Conservation (phyloP, 495 filamentous ascomycete genomes). For the Aspergillus cristatus region DNA sequence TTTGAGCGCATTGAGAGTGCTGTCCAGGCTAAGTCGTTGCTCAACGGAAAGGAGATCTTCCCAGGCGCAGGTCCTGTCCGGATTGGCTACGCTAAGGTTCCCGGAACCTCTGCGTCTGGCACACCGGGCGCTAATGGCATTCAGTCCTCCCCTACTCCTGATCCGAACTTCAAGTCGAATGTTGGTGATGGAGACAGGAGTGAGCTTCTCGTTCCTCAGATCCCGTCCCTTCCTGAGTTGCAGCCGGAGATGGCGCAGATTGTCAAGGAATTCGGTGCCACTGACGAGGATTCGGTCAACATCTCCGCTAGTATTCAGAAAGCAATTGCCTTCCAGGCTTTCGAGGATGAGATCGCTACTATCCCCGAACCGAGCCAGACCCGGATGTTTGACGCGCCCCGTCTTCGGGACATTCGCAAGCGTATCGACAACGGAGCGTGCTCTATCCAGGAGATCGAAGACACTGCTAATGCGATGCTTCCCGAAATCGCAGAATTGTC, state of each 20-base stretch:
- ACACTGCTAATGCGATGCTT: conserved; percentile 84
- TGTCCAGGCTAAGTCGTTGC: conserved; percentile 70
- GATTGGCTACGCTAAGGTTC: conserved; percentile 96
- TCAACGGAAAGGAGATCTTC: conserved; percentile 97
- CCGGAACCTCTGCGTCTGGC: conserved; percentile 63
- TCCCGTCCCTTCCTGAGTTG: conserved; percentile 66
- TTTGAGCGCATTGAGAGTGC: conserved; percentile 87
- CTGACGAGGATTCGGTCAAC: conserved; percentile 62
- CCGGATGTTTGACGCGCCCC: conserved; percentile 87
- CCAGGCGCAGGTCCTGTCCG: conserved; percentile 89
- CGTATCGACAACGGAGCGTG: conserved; percentile 90
- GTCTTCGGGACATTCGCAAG: conserved; percentile 93
- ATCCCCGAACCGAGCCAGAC: conserved; percentile 84
- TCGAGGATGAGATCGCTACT: conserved; percentile 76
- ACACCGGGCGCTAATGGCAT: conserved; percentile 77
- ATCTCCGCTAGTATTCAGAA: conserved; percentile 66
- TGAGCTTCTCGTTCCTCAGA: conserved; percentile 45
- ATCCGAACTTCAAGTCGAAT: conserved; percentile 46
- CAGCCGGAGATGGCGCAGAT: conserved; percentile 76
- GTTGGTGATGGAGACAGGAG: conserved; percentile 28
- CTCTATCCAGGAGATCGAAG: conserved; percentile 79
- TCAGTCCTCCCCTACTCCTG: conserved; percentile 91
- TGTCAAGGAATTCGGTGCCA: conserved; percentile 81
- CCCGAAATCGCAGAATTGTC: conserved; percentile 91
- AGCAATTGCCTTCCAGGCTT: conserved; percentile 64